Base-by-base conservation (phyloP, 2,329 filamentous ascomycete genomes). In the Fusarium sp. region DNA sequence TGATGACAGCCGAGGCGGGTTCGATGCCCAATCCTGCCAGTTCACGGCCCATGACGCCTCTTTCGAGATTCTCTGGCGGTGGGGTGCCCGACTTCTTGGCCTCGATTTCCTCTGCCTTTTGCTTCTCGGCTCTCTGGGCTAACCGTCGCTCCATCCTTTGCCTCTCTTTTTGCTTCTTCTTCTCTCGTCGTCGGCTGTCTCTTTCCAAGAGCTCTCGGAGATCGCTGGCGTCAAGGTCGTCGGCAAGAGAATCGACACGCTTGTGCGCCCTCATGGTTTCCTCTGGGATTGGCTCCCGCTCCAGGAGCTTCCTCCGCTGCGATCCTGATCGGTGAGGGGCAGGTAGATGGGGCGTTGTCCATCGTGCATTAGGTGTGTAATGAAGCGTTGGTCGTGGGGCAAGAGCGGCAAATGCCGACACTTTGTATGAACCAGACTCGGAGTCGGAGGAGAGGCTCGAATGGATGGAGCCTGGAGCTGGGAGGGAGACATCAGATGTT, bases 201-300 rank as follows among this genome's bases (percentile, higher is more conserved):
- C 96, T 87, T 74, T 99, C 96, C 88, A 99, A 92, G 31, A 98
- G 85, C 77, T 97, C 93, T 62, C 95, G 89, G 40, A 99, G 80
- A 73, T 94, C 95, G 55, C 92, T 89, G 4, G 96, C 92, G 80
- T 94, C 94, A 58, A 99, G 85, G 63, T 93, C 92, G 77, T 98
- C 93, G 23, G 94, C 96, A 46, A 98, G 81, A 80, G 92, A 82
- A 81, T 93, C 81, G 77, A 92, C 81, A 75, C 89, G 81, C 81
- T 91, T 90, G 72, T 89, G 88, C 4, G 87, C 87, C 69, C 86
- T 89, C 30, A 90, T 76, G 0, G 83, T 85, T 39, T 89, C 90
- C 65, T 93, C 89, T 0, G 88, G 85, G 15, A 91, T 88, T n/a
- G 86, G 80, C 70, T 84, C 79, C 36, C 83, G 78, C 67, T 87